Conservation (phyloP, 2,329 filamentous ascomycete species). For the Cladosporium velox region DNA sequence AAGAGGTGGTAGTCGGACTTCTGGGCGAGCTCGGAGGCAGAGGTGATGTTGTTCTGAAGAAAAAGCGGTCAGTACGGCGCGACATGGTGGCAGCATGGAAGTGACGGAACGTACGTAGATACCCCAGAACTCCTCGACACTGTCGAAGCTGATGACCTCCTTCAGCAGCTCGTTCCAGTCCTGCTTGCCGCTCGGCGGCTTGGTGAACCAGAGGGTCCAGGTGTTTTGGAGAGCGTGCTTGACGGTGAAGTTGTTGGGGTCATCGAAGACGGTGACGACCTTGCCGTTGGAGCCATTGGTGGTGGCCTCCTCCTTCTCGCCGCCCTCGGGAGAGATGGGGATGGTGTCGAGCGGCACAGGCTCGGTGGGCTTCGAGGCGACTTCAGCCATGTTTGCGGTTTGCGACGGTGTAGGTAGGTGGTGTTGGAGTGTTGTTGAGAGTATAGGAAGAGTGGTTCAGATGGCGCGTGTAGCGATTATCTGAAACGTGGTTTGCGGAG, state of each 20-base stretch:
- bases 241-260: constrained; percentile 98
- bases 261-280: constrained; percentile 92
- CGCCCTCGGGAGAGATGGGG: constrained; percentile 55
- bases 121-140: constrained; percentile 99
- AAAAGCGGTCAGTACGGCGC: neutral
- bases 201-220: constrained; percentile 99
- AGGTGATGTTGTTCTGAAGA: constrained; percentile 91
- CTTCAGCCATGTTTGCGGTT: constrained; percentile 37
- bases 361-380: constrained; percentile 33
- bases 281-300: constrained; percentile 54
- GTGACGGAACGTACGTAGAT: constrained; percentile 75
- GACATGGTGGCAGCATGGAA: neutral
- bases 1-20: constrained; percentile 99
- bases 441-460: neutral
- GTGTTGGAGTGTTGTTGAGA: neutral
- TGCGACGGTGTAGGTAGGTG: constrained; percentile 19
- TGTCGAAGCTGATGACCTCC: constrained; percentile 98
- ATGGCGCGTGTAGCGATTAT: constrained; percentile 15
- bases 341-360: constrained; percentile 59
- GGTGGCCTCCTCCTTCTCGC: constrained; percentile 48
- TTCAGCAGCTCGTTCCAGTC: constrained; percentile 99
- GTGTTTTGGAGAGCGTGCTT: constrained; percentile 97
- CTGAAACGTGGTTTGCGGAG: neutral
- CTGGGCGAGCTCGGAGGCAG: constrained; percentile 89
- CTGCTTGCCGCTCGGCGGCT: constrained; percentile 90